These are phyloP conservation scores for Suhomyces faveliae DNA, from an alignment of 805 yeast species.

Conservation along the genomic window DNA sequence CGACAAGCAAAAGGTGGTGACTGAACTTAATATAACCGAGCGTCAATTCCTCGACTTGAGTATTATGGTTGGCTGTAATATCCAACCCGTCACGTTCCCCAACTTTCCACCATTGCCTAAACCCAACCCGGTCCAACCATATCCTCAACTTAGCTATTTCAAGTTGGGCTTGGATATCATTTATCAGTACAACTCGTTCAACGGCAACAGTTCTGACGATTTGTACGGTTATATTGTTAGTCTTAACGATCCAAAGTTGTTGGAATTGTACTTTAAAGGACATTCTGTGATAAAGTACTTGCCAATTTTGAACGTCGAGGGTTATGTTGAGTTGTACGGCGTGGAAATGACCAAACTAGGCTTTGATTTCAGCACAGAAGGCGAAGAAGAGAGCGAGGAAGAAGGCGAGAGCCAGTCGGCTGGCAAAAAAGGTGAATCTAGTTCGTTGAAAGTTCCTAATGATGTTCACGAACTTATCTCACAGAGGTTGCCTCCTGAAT, in stretches of 20 bases:
- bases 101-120: conserved; percentile 48
- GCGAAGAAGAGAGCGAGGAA: conserved; percentile 11
- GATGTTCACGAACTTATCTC: conserved; percentile 82
- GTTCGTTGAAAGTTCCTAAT: conserved; percentile 53
- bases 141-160: conserved; percentile 39
- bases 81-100: conserved; percentile 64
- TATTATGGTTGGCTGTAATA: conserved; percentile 73
- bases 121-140: conserved; percentile 39
- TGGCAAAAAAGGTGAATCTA: conserved; percentile 6
- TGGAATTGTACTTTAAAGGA: conserved; percentile 63
- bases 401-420: conserved; percentile 6
- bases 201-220: conserved; percentile 23
- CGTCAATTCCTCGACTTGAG: conserved; percentile 74
- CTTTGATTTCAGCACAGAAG: conserved; percentile 18
- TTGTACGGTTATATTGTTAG: conserved; percentile 48
- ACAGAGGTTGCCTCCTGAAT: conserved; percentile 82
- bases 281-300: conserved; percentile 63
- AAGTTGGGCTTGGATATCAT: conserved; percentile 40
- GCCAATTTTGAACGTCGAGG: conserved; percentile 71
- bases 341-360: conserved; percentile 42
- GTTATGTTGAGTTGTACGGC: conserved; percentile 60
- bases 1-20: conserved; percentile 55
- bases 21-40: conserved; percentile 58
- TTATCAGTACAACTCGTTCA: conserved; percentile 32
- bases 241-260: conserved; percentile 43